phyloP scores from a whole-genome alignment of 345 rosid species.

The Syzygium aromaticum region DNA sequence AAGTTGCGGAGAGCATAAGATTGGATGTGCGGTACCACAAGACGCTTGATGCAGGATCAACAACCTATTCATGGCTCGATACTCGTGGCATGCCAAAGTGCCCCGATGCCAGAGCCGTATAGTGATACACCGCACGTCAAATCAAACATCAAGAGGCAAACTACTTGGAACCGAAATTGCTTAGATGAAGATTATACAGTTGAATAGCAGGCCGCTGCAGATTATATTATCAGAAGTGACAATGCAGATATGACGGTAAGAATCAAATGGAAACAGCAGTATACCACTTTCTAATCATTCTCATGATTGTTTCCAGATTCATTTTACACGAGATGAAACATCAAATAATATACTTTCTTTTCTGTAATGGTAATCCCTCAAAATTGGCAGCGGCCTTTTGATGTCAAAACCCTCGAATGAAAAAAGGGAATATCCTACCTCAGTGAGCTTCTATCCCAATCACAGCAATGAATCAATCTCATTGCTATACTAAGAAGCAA shows the following conservation, averaged over 20 bases:
- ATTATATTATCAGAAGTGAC: background rate
- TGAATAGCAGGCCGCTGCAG: background rate
- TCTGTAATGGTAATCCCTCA: background rate
- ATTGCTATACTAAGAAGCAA: background rate
- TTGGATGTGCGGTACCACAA: background rate
- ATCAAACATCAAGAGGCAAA: background rate
- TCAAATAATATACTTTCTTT: background rate
- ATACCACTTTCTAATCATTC: background rate
- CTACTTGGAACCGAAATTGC: background rate
- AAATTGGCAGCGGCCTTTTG: background rate
- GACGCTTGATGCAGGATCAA: background rate
- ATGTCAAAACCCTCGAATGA: background rate
- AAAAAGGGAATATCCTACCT: background rate
- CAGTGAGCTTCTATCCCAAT: background rate
- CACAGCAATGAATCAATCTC: background rate
- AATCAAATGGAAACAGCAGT: background rate
- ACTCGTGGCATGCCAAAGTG: background rate
- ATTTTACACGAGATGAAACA: background rate
- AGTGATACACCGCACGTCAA: background rate
- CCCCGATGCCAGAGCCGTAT: background rate
- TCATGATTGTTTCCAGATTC: background rate
- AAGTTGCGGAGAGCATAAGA: background rate
- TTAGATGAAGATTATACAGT: background rate
- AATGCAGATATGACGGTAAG: background rate
- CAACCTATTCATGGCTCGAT: background rate